These are phyloP conservation scores for Leccinum pellstonianum DNA, from an alignment of 768 basidiomycete genomes.

Conservation along the genomic window DNA sequence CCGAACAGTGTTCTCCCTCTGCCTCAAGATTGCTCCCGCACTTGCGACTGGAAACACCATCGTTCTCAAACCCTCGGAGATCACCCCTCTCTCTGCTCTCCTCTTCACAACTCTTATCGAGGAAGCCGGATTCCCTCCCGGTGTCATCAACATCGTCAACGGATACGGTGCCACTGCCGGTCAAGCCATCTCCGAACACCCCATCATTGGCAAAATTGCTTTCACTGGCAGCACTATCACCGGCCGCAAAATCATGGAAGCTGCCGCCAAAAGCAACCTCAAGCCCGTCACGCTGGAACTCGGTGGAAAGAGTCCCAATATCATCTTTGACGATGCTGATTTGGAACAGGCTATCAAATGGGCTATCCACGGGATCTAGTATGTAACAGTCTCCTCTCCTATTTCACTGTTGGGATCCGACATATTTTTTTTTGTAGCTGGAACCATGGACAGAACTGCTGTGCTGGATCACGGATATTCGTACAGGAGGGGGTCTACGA, in stretches of 20 bases:
- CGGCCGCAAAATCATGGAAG: slow-evolving; percentile 15
- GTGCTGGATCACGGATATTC: slow-evolving; percentile 12
- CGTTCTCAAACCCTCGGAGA: slow-evolving; percentile 13
- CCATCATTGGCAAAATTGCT: slow-evolving; percentile 5
- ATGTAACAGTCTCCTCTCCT: neutral
- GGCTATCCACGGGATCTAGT: slow-evolving; percentile 12
- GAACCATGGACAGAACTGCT: slow-evolving; percentile 13
- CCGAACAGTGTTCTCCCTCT: slow-evolving; percentile 8
- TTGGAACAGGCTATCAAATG: slow-evolving; percentile 15
- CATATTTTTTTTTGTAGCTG: neutral
- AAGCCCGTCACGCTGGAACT: slow-evolving; percentile 13
- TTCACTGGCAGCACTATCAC: slow-evolving; percentile 14
- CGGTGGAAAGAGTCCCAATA: slow-evolving; percentile 12
- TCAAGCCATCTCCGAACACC: slow-evolving; percentile 13
- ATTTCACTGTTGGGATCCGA: neutral
- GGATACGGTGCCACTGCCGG: slow-evolving; percentile 9
- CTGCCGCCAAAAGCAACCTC: slow-evolving; percentile 13
- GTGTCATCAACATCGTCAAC: slow-evolving; percentile 9
- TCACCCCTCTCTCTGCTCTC: slow-evolving; percentile 11
- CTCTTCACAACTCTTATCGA: slow-evolving; percentile 6
- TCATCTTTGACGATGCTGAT: slow-evolving; percentile 15
- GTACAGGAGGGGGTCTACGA: slow-evolving; percentile 11
- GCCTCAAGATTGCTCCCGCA: slow-evolving; percentile 10
- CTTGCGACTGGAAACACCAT: slow-evolving; percentile 12
- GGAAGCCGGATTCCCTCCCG: slow-evolving; percentile 10